Conservation (phyloP, 2,329 filamentous ascomycete genomes). For the Penicillium thymicola region DNA sequence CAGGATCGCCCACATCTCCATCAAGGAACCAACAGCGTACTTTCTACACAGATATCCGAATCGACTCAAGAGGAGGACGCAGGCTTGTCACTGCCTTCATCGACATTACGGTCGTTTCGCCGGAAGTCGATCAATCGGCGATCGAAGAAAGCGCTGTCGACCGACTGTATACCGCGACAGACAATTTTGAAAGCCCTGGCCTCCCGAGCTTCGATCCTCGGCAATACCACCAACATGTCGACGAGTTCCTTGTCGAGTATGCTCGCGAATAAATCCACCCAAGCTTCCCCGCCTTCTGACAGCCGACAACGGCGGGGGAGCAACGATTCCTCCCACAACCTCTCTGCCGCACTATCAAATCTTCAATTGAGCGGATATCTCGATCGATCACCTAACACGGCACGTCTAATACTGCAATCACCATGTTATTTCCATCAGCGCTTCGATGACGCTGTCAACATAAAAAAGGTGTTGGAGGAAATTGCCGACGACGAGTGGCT, state of each 20-base stretch:
- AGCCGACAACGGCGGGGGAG: constrained; percentile 40
- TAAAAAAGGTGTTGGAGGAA: constrained; percentile 91
- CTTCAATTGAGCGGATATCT: constrained; percentile 45
- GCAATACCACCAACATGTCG: constrained; percentile 52
- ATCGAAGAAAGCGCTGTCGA: constrained; percentile 54
- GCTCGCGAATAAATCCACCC: constrained; percentile 42
- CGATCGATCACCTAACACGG: constrained; percentile 44
- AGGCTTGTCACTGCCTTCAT: constrained; percentile 25
- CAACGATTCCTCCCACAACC: constrained; percentile 54
- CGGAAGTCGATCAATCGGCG: constrained; percentile 32
- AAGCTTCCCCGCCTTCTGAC: constrained; percentile 20
- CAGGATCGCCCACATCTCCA: constrained; percentile 31
- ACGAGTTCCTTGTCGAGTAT: constrained; percentile 59
- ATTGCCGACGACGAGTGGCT: constrained; percentile 83
- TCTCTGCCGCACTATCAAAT: constrained; percentile 58
- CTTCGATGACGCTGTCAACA: constrained; percentile 93
- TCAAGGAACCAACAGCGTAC: constrained; percentile 18
- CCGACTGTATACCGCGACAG: constrained; percentile 69
- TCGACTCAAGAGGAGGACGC: constrained; percentile 25
- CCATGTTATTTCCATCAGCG: constrained; percentile 98
- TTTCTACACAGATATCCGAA: constrained; percentile 20
- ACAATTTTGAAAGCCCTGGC: constrained; percentile 80
- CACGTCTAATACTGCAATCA: constrained; percentile 70
- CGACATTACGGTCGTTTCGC: constrained; percentile 36
- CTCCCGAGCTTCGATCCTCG: constrained; percentile 55